A percentile compares a stretch with the other conserved stretches of the same genome.
These are phyloP conservation scores for Cytospora schulzeri DNA, from an alignment of 2,329 filamentous ascomycete species.

Conservation along the genomic window DNA sequence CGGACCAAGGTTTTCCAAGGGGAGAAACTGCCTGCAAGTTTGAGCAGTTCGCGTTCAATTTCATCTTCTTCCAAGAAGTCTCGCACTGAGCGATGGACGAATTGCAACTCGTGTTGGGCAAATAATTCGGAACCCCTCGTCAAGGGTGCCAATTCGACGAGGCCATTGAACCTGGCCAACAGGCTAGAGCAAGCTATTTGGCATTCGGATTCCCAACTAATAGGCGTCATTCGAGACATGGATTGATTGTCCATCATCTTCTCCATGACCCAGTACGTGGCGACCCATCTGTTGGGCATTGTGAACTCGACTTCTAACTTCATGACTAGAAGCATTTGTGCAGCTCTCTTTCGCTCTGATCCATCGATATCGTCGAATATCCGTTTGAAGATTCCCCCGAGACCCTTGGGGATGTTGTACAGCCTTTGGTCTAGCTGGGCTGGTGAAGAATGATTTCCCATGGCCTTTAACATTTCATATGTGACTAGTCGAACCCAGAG, in stretches of 20 bases:
- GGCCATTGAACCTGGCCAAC: slow-evolving; percentile 10
- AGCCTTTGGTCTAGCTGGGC: background rate
- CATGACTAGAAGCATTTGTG: slow-evolving; percentile 8
- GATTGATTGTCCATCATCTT: background rate
- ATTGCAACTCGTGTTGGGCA: background rate
- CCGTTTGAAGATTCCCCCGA: background rate
- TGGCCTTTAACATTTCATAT: background rate
- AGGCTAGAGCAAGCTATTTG: background rate
- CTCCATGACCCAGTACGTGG: background rate
- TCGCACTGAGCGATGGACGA: background rate
- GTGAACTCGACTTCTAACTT: background rate
- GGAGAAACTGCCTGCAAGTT: background rate
- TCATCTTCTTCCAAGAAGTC: background rate
- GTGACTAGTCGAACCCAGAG: slow-evolving; percentile 9
- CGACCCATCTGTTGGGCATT: background rate
- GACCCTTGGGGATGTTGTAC: background rate
- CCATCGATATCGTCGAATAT: slow-evolving; percentile 5
- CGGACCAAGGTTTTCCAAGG: background rate
- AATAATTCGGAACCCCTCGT: background rate
- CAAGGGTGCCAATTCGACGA: background rate
- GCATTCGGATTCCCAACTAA: background rate
- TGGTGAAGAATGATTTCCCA: slow-evolving; percentile 4
- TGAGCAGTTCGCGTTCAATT: background rate
- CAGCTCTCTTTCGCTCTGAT: background rate
- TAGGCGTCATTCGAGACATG: background rate